Evolutionary conservation across 2,329 filamentous ascomycete genomes (phyloP).

Genomic region (Aureobasidium pullulans): DNA sequence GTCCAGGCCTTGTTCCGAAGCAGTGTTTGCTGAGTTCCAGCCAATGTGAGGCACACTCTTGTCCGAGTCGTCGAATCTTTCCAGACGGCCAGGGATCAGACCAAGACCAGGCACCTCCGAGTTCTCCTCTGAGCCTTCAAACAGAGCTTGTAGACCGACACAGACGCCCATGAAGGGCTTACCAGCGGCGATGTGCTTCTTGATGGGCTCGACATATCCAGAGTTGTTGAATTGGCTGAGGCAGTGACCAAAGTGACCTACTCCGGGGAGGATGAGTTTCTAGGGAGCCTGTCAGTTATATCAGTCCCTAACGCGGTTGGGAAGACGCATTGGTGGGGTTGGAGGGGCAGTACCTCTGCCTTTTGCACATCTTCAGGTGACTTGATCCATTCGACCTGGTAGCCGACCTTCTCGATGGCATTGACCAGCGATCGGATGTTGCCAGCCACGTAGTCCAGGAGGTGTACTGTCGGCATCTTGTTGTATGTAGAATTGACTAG

Average conservation of each 20-base stretch:
- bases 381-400: conserved; percentile 85
- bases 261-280: conserved; percentile 91
- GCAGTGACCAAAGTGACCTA: conserved; percentile 97
- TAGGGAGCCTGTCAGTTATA: conserved; percentile 35
- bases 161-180: conserved; percentile 99
- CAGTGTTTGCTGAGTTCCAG: conserved; percentile 83
- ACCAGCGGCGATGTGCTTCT: conserved; percentile 74
- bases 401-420: conserved; percentile 93
- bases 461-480: conserved; percentile 66
- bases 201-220: conserved; percentile 77
- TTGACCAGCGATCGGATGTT: conserved; percentile 95
- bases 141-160: conserved; percentile 86
- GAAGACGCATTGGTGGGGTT: background rate
- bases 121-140: conserved; percentile 77
- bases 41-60: conserved; percentile 99
- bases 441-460: conserved; percentile 88
- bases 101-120: conserved; percentile 64
- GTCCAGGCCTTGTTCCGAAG: conserved; percentile 32
- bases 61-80: conserved; percentile 65
- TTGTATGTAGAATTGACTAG: background rate
- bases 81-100: conserved; percentile 62
- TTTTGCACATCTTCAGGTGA: conserved; percentile 74
- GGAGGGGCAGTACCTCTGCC: conserved; percentile 59
- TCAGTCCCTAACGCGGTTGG: background rate
- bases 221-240: conserved; percentile 73